A percentile compares a stretch with the other conserved stretches of the same genome.
Conservation (phyloP, 2,329 filamentous ascomycete species). For the Setomelanomma holmii region DNA sequence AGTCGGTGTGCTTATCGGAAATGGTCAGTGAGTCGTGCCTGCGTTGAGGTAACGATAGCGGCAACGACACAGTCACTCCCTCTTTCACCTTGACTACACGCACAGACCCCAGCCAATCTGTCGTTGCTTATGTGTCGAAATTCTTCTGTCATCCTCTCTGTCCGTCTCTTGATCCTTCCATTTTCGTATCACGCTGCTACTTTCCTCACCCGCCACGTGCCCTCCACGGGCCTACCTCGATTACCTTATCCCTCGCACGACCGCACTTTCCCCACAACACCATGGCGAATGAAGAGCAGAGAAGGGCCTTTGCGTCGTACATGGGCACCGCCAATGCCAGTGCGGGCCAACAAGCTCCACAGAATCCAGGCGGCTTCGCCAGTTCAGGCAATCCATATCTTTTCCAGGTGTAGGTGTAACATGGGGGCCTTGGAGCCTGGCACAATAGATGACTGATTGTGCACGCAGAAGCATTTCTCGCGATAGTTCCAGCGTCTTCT, state of each 20-base stretch:
- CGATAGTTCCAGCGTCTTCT: not conserved
- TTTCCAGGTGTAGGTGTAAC: slow-evolving; percentile 35
- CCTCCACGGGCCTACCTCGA: slow-evolving; percentile 16
- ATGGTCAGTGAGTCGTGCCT: slow-evolving; percentile 3
- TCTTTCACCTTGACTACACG: slow-evolving; percentile 19
- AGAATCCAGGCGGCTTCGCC: slow-evolving; percentile 24
- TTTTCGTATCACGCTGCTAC: not conserved
- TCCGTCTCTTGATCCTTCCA: slow-evolving; percentile 5
- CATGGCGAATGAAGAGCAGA: slow-evolving; percentile 41
- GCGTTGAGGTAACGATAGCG: not conserved
- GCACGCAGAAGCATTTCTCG: slow-evolving; percentile 16
- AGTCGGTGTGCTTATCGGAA: not conserved
- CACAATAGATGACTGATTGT: slow-evolving; percentile 11
- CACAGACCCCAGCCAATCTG: slow-evolving; percentile 1
- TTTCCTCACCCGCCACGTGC: slow-evolving; percentile 8
- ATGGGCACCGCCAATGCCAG: slow-evolving; percentile 30
- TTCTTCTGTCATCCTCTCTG: not conserved
- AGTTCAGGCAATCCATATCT: slow-evolving; percentile 28
- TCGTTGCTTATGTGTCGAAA: not conserved
- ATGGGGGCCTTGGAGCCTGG: not conserved
- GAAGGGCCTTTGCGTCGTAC: slow-evolving; percentile 38
- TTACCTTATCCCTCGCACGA: slow-evolving; percentile 6
- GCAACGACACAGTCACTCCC: not conserved
- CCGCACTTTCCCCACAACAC: slow-evolving; percentile 21
- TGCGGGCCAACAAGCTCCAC: slow-evolving; percentile 21